Conservation (phyloP, 805 yeast genomes). For the Cyberlindnera mississippiensis region DNA sequence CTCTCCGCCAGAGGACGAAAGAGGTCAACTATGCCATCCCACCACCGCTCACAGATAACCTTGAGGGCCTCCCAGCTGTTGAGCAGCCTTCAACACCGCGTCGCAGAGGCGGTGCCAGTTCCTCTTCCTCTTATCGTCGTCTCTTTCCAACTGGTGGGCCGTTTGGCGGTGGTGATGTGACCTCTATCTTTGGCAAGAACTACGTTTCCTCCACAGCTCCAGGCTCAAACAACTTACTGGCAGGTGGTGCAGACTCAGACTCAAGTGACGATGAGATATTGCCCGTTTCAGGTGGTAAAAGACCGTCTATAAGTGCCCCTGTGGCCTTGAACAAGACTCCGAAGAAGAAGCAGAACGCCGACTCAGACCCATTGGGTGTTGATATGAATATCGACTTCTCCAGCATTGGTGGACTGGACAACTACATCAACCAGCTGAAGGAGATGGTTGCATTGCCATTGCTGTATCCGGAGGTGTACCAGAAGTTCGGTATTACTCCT, state of each 20-base stretch:
- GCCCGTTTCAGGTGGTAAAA: slow-evolving; percentile 41
- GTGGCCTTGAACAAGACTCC: slow-evolving; percentile 25
- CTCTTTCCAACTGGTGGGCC: slow-evolving; percentile 95
- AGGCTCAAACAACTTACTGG: slow-evolving; percentile 14
- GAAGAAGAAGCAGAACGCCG: slow-evolving; percentile 64
- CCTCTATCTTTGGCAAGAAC: slow-evolving; percentile 72
- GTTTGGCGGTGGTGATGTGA: slow-evolving; percentile 93
- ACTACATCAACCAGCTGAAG: slow-evolving; percentile 85
- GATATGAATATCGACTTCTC: slow-evolving; percentile 82
- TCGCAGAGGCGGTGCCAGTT: slow-evolving; percentile 34
- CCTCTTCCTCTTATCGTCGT: slow-evolving; percentile 53
- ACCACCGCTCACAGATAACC: slow-evolving; percentile 58
- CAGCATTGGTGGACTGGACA: slow-evolving; percentile 88
- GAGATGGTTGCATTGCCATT: slow-evolving; percentile 96
- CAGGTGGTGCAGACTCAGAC: slow-evolving; percentile 46
- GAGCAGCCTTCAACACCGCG: slow-evolving; percentile 28
- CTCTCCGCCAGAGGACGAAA: slow-evolving; percentile 62
- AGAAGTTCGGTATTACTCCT: slow-evolving; percentile 86
- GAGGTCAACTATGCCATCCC: slow-evolving; percentile 78
- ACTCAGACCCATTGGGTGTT: slow-evolving; percentile 89
- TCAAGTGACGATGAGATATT: slow-evolving; percentile 60
- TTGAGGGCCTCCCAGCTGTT: slow-evolving; percentile 22
- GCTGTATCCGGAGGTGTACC: slow-evolving; percentile 89
- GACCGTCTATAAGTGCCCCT: slow-evolving; percentile 31
- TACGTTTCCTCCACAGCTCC: slow-evolving; percentile 35